Percentiles rank a stretch among this genome's conserved stretches.
Evolutionary conservation across 192 early-diverging fungal species (phyloP).

Genomic region (Phlyctochytrium bullatum): DNA sequence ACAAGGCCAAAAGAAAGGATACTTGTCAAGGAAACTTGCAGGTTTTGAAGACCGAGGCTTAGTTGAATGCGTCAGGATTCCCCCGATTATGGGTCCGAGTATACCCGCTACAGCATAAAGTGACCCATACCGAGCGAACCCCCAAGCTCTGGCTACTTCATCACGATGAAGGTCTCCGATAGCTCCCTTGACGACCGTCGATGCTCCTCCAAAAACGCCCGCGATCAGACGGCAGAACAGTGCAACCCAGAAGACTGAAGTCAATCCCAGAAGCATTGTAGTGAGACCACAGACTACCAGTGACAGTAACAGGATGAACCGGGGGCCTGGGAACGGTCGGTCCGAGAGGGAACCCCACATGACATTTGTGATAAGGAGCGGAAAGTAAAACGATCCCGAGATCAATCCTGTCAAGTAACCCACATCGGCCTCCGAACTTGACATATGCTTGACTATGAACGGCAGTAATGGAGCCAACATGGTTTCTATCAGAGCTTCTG

Average conservation of each 20-base stretch:
- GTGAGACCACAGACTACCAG: constrained; percentile 13
- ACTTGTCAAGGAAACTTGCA: neutral
- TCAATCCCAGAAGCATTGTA: constrained; percentile 18
- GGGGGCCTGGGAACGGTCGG: constrained; percentile 10
- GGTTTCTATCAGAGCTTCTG: constrained; percentile 44
- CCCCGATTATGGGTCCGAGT: constrained; percentile 23
- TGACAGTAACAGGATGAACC: constrained; percentile 8
- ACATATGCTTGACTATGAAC: constrained; percentile 36
- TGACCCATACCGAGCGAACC: constrained; percentile 43
- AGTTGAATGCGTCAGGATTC: constrained; percentile 2
- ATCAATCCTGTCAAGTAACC: constrained; percentile 38
- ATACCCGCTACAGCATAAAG: constrained; percentile 35
- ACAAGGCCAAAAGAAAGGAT: constrained; percentile 25
- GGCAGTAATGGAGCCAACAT: constrained; percentile 46
- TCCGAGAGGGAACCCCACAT: constrained; percentile 47
- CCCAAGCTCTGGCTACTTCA: constrained; percentile 34
- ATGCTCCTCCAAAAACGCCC: constrained; percentile 45
- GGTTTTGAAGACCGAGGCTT: too few relatives aligned
- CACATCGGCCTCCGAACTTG: neutral
- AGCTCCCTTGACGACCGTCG: constrained; percentile 48
- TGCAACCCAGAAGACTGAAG: constrained; percentile 21
- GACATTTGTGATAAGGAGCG: constrained; percentile 47
- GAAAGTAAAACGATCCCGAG: constrained; percentile 43
- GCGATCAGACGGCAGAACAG: constrained; percentile 37
- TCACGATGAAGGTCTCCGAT: constrained; percentile 39